A percentile compares a stretch with the other conserved stretches of the same genome.
Conservation (phyloP, 108 stramenopile species). For the Skeletonema marinoi region DNA sequence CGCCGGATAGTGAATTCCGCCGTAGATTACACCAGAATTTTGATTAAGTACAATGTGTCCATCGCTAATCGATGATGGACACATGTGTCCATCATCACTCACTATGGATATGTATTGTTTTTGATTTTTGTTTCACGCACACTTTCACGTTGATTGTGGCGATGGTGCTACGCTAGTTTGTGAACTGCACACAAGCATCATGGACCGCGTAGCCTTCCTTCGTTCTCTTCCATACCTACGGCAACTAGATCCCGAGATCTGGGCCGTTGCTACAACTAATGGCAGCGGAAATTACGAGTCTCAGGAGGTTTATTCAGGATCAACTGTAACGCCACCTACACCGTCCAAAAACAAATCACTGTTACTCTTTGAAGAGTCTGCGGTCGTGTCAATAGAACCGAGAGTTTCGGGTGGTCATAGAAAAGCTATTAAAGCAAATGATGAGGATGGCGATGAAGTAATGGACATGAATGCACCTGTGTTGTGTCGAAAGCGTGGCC, state of each 20-base stretch:
- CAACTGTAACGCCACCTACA: conserved; percentile 30
- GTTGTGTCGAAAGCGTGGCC: conserved; percentile 1
- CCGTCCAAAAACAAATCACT: conserved; percentile 1
- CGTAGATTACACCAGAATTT: too few species aligned
- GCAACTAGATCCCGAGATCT: conserved; percentile 19
- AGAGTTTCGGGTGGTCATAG: neutral
- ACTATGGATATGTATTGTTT: too few species aligned
- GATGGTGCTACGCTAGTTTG: neutral
- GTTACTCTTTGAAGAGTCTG: neutral
- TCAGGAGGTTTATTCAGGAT: conserved; percentile 13
- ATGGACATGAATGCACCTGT: neutral
- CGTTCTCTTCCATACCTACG: conserved; percentile 29
- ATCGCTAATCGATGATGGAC: too few species aligned
- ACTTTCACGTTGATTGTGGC: too few species aligned
- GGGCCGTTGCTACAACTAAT: neutral
- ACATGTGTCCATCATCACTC: too few species aligned
- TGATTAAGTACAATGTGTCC: too few species aligned
- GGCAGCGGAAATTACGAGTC: neutral
- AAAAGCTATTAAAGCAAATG: neutral
- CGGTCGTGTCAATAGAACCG: conserved; percentile 39
- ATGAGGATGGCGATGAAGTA: neutral
- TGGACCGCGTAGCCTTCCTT: conserved; percentile 45
- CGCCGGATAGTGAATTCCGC: too few species aligned
- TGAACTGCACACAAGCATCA: neutral
- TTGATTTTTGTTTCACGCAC: too few species aligned